A percentile compares a stretch with the other conserved stretches of the same genome.
phyloP scores from a whole-genome alignment of 805 yeast species.

The Tetrapisispora pingtungensis region DNA sequence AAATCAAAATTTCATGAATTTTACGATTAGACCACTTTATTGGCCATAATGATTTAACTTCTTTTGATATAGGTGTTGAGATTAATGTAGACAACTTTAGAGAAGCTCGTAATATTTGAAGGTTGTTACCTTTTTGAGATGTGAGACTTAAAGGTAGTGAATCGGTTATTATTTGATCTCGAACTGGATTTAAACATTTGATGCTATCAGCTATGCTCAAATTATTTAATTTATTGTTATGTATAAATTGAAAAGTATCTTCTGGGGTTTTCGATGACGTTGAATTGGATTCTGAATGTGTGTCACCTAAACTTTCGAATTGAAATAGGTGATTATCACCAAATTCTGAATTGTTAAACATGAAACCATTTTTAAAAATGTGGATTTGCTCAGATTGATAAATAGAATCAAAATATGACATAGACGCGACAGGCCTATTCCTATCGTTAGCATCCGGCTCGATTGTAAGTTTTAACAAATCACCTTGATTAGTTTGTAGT shows the following conservation, averaged over 20 bases:
- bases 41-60: conserved; percentile 56
- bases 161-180: conserved; percentile 31
- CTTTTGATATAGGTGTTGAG: conserved; percentile 63
- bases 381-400: conserved; percentile 46
- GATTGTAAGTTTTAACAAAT: conserved; percentile 56
- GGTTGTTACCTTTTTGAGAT: conserved; percentile 24
- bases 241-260: conserved; percentile 20
- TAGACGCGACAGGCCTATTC: conserved; percentile 33
- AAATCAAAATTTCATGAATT: conserved; percentile 18
- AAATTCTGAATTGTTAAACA: conserved; percentile 55
- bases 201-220: conserved; percentile 47
- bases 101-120: conserved; percentile 46
- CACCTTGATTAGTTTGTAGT: conserved; percentile 64
- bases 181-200: conserved; percentile 40
- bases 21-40: conserved; percentile 34
- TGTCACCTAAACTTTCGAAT: conserved; percentile 65
- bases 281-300: conserved; percentile 30
- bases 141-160: conserved; percentile 22
- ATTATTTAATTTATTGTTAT: conserved; percentile 38
- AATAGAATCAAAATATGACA: conserved; percentile 69
- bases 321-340: conserved; percentile 66
- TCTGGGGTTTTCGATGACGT: conserved; percentile 27
- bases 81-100: conserved; percentile 53
- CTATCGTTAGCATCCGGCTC: conserved; percentile 33
- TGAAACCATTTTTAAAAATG: conserved; percentile 64